These are phyloP conservation scores for Casuarina equisetifolia DNA, from an alignment of 306 rosid species.

Conservation along the genomic window DNA sequence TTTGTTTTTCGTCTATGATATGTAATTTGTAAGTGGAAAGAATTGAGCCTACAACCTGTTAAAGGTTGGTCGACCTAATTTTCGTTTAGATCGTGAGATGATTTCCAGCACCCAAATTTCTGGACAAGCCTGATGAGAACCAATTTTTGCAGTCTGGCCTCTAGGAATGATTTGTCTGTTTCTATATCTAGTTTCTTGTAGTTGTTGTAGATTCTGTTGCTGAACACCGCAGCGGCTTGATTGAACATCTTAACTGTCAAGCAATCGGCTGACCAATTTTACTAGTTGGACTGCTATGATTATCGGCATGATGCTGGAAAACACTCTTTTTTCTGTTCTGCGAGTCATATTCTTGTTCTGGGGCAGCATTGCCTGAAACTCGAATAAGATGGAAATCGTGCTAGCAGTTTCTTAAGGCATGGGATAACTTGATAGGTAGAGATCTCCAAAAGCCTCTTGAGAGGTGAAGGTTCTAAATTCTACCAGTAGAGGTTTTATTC, in stretches of 20 bases:
- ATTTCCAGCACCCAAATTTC: conserved; percentile 11
- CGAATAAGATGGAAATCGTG: not conserved
- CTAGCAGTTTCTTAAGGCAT: not conserved
- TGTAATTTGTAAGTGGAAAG: not conserved
- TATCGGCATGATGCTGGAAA: not conserved
- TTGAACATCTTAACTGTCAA: not conserved
- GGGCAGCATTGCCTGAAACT: not conserved
- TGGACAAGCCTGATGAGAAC: conserved; percentile 8
- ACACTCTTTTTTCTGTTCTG: not conserved
- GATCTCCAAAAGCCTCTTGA: not conserved
- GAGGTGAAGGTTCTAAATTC: not conserved
- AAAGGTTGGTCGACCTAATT: not conserved
- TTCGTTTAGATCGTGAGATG: not conserved
- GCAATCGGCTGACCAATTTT: not conserved
- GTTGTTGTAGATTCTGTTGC: not conserved
- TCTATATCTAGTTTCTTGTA: not conserved
- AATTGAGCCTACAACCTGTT: not conserved
- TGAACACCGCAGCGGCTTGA: not conserved
- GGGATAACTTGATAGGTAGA: not conserved
- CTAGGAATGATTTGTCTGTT: conserved; percentile 5
- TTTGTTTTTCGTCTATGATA: not conserved
- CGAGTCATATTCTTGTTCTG: not conserved
- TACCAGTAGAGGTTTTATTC: not conserved
- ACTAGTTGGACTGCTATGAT: not conserved
- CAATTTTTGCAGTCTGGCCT: conserved; percentile 4